Evolutionary conservation across 768 basidiomycete species (phyloP), one percentile per base, ranked within the genome.

Genomic region (Phanerodontia chrysosporium): DNA sequence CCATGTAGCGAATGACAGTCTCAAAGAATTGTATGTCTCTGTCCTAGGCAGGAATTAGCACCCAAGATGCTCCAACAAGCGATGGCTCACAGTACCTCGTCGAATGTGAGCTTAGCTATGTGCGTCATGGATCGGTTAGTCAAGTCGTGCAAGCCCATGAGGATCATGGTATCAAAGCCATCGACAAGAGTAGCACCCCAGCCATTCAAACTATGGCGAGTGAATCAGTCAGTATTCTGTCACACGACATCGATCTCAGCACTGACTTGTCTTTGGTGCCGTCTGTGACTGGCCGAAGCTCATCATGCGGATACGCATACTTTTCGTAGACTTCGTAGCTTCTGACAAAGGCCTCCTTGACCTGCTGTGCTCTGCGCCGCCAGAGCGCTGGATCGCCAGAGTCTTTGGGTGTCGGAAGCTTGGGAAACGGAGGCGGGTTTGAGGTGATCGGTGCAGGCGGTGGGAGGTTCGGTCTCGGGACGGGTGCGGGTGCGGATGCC

Each of bases 161-260:
- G 74, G 29, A 89, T 74, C 79, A 96, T 86, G 0, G 92, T 92
- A 66, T 95, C 94, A 3, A 97, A 77, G 4, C 91, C 84, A 66
- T 97, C 95, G 45, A 93, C 81, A 44, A 83, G 78, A 2, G 90
- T 86, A 0, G 89, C 79, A 24, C 86, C 87, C 90, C 90, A 92
- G 5, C 86, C 87, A 66, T 91, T 91, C 68, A 90, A 86, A 60
- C 89, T 90, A 59, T 16, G n/a, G 27, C n/a, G 24, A 30, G 2
- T 12, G 10, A 18, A 48, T 62, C 36, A 58, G 49, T 5, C 24
- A n/a, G 25, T 3, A 49, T 46, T 14, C 27, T 44, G 46, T 28
- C 10, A 22, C 6, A 45, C 30, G 45, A 14, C 45, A 27, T 42
- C 5, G 2, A 14, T 27, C 4, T n/a, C 18, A 8, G 39, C 51